Percentiles rank a stretch among this genome's conserved stretches.
Conservation (phyloP, 306 rosid genomes). For the Fagus crenata region DNA sequence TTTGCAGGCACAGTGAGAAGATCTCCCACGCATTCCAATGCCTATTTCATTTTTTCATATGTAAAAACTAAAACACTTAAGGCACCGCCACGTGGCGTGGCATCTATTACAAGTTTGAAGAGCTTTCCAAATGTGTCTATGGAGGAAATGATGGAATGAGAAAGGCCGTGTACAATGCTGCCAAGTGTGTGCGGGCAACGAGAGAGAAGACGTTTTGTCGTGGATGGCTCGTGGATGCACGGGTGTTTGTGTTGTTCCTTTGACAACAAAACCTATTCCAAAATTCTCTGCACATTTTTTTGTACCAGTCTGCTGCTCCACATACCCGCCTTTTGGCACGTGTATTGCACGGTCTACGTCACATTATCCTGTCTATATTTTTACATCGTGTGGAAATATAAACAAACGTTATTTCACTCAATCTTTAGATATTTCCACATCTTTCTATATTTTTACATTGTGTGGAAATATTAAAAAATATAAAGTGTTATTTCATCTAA, state of each 20-base stretch:
- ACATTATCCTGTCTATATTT: no score
- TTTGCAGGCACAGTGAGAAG: not conserved
- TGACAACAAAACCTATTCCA: conserved; percentile 4
- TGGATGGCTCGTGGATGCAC: conserved; percentile 35
- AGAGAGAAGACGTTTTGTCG: conserved; percentile 14
- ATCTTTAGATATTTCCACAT: no score
- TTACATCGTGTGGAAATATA: no score
- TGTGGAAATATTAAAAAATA: no score
- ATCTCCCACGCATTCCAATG: not conserved
- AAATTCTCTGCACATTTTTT: not conserved
- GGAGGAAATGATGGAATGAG: not conserved
- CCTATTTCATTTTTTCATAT: no score
- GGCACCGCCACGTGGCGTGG: not conserved
- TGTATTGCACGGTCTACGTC: not conserved
- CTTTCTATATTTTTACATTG: no score
- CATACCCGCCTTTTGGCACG: not conserved
- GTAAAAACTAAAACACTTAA: no score
- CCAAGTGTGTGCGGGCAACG: conserved; percentile 34
- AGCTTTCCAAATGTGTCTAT: not conserved
- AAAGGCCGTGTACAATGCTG: conserved; percentile 8
- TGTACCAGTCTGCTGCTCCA: not conserved
- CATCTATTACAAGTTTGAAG: no score
- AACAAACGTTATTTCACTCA: no score
- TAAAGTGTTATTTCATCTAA: no score
- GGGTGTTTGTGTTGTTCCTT: not conserved